Evolutionary conservation across 148 eudicot species (phyloP), one percentile per base, ranked within the genome.

Genomic region (Cornus suecica): DNA sequence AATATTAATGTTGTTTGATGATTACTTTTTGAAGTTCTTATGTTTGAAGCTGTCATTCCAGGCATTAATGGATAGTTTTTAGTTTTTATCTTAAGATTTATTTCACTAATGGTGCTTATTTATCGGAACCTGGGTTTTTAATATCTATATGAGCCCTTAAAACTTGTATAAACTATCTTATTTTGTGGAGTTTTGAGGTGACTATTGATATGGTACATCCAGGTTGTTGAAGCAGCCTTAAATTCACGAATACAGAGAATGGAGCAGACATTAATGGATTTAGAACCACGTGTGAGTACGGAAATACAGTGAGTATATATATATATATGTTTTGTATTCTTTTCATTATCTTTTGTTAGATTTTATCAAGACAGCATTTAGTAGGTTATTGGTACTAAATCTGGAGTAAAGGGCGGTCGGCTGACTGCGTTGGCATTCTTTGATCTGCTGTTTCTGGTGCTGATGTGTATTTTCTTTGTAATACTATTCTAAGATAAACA

Each of bases 281-380:
- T 92, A 79, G 99, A 95, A 88, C 99, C 99, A 79, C 94, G 90
- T 84, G 99, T 95, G 94, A 95, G 97, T 95, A 91, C 87, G 88
- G 65, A 42, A 70, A 82, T 83, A 78, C 83, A 84, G 89, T 92
- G 87, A 86, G 86, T 90, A 84, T 75, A 80, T 77, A n/a, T n/a
- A n/a, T n/a, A n/a, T n/a, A n/a, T n/a, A n/a, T 24, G 73, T 70
- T 80, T 73, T 68, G 70, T 24, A 24, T 31, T 67, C 63, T 66
- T n/a, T 4, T 16, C 42, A 10, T 37, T 37, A 56, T 25, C 30
- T 64, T 73, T 45, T 78, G 23, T 64, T 8, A 76, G 64, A 28
- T 63, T 22, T 37, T 79, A 34, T 63, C 37, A 67, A 67, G 68
- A 66, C 65, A 58, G 68, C 68, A 76, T 31, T 69, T 10, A 68